These are phyloP conservation scores for Scedosporium minutisporum DNA, from an alignment of 2,329 filamentous ascomycete species.

Conservation along the genomic window DNA sequence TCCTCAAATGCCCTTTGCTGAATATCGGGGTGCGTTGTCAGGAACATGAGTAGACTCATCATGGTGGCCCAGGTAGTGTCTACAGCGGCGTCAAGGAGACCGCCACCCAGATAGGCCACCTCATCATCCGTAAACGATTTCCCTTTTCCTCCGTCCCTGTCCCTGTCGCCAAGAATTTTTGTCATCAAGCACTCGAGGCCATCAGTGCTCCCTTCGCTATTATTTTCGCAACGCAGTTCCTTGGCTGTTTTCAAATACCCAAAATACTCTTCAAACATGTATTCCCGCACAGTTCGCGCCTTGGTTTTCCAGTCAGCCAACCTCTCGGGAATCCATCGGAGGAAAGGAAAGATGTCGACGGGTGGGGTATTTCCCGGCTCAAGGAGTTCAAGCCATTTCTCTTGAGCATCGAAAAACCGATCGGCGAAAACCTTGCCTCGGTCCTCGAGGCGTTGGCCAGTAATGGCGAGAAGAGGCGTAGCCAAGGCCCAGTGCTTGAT, in stretches of 20 bases:
- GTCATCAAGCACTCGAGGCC: constrained; percentile 9
- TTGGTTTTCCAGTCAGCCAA: constrained; percentile 15
- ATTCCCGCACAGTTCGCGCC: constrained; percentile 12
- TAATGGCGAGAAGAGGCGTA: constrained; percentile 16
- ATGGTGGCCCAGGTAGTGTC: constrained; percentile 16
- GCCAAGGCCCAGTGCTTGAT: constrained; percentile 15
- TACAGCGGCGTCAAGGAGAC: constrained; percentile 16
- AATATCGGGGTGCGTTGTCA: constrained; percentile 14
- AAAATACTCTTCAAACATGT: constrained; percentile 11
- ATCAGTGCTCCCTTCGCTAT: background rate
- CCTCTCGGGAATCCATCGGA: constrained; percentile 13
- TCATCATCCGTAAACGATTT: constrained; percentile 9
- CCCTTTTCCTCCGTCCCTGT: constrained; percentile 5
- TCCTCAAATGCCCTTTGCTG: constrained; percentile 17
- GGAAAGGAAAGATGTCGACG: constrained; percentile 15
- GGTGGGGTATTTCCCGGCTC: constrained; percentile 17
- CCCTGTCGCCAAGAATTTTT: constrained; percentile 12
- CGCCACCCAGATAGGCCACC: constrained; percentile 12
- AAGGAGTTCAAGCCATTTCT: constrained; percentile 14
- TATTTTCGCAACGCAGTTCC: background rate
- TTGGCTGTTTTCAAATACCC: constrained; percentile 1
- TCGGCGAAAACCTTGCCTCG: constrained; percentile 9
- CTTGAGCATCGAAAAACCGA: constrained; percentile 15
- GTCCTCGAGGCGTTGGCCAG: constrained; percentile 12
- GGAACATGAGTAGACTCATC: constrained; percentile 16